Evolutionary conservation across 441 rosid species (phyloP), one percentile per base, ranked within the genome.

Genomic region (Aleurites moluccanus): DNA sequence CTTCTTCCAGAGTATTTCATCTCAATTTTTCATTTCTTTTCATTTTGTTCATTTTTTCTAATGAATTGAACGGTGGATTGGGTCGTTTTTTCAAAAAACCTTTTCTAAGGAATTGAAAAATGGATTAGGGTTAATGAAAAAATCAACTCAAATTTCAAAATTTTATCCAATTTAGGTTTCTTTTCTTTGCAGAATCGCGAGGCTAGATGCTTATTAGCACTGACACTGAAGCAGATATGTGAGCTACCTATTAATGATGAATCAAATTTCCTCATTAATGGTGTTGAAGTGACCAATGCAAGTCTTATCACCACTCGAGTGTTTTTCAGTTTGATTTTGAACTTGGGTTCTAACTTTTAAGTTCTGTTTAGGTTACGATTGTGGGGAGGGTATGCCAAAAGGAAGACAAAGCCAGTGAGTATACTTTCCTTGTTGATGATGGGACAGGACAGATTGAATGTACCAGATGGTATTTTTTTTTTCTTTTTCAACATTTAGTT

Each of bases 361-460:
- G 59, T 50, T 64, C 10, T 80, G 47, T 80, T 25, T 67, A 93
- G 99, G 89, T 92, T 82, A 85, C 86, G 63, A 73, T 92, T 21
- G 87, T 93, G 74, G 98, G 97, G 66, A 86, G 85, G 67, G 85
- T 96, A 42, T 75, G 81, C 82, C 90, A 86, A 69, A 87, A 88
- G 84, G 97, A 95, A 76, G 94, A 90, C 75, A 88, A 87, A 79
- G 86, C 91, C 72, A 88, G 91, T 28, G 94, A 93, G 77, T 85
- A 88, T 65, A 83, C 92, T 27, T 87, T 93, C 75, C 77, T 87
- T 35, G 77, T 92, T 44, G 98, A 96, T 75, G 99, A 93, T 50
- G 97, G 99, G 75, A 96, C 97, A 0, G 97, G 96, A 72, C 85
- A 83, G 77, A 83, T 93, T 77, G 98, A 93, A 57, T 93, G 98